Conservation (phyloP, 169 alveolate genomes). For the Theileria parva region DNA sequence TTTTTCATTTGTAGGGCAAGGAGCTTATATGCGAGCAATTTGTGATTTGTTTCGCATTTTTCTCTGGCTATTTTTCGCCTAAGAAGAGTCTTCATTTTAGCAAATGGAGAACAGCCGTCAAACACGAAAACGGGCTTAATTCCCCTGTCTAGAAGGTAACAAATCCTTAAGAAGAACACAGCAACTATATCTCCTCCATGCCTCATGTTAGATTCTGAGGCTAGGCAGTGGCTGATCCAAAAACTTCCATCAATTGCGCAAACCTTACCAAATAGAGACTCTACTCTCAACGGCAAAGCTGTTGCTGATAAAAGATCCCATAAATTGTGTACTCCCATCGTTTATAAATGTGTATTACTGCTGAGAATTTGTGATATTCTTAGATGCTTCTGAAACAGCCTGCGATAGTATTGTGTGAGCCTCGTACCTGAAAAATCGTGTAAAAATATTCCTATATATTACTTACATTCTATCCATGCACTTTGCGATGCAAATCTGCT, state of each 20-base stretch:
- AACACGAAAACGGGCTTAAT: conserved; percentile 88
- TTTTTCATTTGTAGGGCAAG: conserved; percentile 58
- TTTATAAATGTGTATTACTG: background rate
- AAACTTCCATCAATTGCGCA: conserved; percentile 64
- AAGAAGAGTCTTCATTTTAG: conserved; percentile 81
- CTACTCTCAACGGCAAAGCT: conserved; percentile 53
- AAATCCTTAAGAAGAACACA: conserved; percentile 84
- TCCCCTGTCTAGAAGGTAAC: conserved; percentile 85
- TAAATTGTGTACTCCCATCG: conserved; percentile 60
- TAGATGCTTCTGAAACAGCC: conserved; percentile 80
- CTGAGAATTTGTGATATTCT: conserved; percentile 59
- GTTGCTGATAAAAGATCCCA: conserved; percentile 70
- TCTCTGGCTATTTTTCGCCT: conserved; percentile 71
- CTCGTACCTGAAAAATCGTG: conserved; percentile 76
- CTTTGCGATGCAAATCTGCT: conserved; percentile 84
- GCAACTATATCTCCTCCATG: conserved; percentile 55
- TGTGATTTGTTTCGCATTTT: conserved; percentile 37
- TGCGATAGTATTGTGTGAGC: conserved; percentile 84
- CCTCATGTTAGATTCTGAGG: conserved; percentile 51
- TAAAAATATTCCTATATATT: background rate
- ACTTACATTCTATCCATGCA: conserved; percentile 88
- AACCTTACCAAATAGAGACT: conserved; percentile 50
- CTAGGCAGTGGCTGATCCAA: conserved; percentile 64
- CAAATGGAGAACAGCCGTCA: conserved; percentile 89
- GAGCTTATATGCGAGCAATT: conserved; percentile 51